phyloP scores from a whole-genome alignment of 2,329 filamentous ascomycete species.

The Aspergillus sp. region DNA sequence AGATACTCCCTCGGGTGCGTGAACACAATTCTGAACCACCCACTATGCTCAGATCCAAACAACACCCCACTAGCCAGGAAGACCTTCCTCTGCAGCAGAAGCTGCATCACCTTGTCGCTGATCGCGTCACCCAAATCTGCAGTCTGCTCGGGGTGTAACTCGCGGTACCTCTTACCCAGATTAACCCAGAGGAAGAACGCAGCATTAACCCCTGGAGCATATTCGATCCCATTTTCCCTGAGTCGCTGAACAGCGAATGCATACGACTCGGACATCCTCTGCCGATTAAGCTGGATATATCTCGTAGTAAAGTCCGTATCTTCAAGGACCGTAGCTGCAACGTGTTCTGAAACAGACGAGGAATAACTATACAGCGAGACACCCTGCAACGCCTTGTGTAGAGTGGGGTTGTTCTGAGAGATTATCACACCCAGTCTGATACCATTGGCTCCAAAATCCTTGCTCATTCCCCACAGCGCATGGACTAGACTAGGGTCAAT shows the following conservation, averaged over 20 bases:
- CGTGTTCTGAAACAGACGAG: constrained; percentile 46
- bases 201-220: constrained; percentile 54
- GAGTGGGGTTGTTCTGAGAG: constrained; percentile 47
- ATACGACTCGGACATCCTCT: constrained; percentile 45
- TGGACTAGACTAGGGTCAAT: constrained; percentile 56
- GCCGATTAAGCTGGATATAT: constrained; percentile 50
- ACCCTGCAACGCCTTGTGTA: constrained; percentile 44
- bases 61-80: constrained; percentile 38
- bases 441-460: constrained; percentile 61
- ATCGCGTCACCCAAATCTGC: constrained; percentile 16
- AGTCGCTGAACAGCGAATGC: constrained; percentile 43
- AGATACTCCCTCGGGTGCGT: not conserved
- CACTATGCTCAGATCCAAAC: constrained; percentile 43
- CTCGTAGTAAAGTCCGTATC: constrained; percentile 47
- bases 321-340: constrained; percentile 46
- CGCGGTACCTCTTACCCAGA: constrained; percentile 40
- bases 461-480: constrained; percentile 50
- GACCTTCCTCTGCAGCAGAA: constrained; percentile 40
- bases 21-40: constrained; percentile 49
- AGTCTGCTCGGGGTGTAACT: constrained; percentile 20
- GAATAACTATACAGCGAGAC: constrained; percentile 51
- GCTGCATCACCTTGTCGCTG: constrained; percentile 35
- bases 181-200: constrained; percentile 61
- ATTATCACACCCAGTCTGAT: constrained; percentile 52
- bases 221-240: constrained; percentile 47